Evolutionary conservation across 2,329 filamentous ascomycete species (phyloP).

Genomic region (Helotiales sp.): DNA sequence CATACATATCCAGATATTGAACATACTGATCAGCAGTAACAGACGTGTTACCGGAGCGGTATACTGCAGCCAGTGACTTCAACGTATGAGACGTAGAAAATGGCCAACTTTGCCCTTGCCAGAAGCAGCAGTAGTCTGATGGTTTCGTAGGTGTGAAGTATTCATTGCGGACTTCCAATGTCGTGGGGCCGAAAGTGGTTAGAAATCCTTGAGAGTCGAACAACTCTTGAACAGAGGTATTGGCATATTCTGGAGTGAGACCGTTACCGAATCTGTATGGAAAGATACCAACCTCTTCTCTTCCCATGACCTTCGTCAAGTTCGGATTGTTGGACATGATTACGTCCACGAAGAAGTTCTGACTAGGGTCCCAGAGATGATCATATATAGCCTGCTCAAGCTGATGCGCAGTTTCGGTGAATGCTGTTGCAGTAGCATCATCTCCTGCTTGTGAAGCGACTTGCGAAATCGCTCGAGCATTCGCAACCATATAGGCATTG

Average conservation of each 20-base stretch:
- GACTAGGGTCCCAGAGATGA: constrained; percentile 40
- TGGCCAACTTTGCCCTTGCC: constrained; percentile 48
- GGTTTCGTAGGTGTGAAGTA: constrained; percentile 41
- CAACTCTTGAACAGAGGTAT: constrained; percentile 36
- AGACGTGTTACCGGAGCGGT: constrained; percentile 36
- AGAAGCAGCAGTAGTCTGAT: constrained; percentile 38
- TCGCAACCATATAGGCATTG: constrained; percentile 46
- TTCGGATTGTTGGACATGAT: constrained; percentile 39
- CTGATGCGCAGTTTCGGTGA: constrained; percentile 35
- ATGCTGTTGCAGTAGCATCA: constrained; percentile 32
- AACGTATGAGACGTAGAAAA: constrained; percentile 44
- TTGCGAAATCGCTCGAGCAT: constrained; percentile 41
- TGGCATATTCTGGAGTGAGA: constrained; percentile 33
- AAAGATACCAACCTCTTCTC: constrained; percentile 44
- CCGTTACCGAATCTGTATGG: constrained; percentile 45
- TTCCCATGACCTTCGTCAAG: constrained; percentile 32
- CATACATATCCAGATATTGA: constrained; percentile 40
- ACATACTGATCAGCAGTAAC: constrained; percentile 41
- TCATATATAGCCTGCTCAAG: constrained; percentile 39
- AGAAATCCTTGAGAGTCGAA: constrained; percentile 40
- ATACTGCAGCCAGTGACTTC: constrained; percentile 41
- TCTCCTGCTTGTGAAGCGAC: constrained; percentile 40
- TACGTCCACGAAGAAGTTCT: constrained; percentile 42
- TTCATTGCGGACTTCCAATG: constrained; percentile 41
- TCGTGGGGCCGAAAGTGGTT: constrained; percentile 42